Evolutionary conservation across 768 basidiomycete species (phyloP), one percentile per base, ranked within the genome.

Genomic region (Royoungia palumana): DNA sequence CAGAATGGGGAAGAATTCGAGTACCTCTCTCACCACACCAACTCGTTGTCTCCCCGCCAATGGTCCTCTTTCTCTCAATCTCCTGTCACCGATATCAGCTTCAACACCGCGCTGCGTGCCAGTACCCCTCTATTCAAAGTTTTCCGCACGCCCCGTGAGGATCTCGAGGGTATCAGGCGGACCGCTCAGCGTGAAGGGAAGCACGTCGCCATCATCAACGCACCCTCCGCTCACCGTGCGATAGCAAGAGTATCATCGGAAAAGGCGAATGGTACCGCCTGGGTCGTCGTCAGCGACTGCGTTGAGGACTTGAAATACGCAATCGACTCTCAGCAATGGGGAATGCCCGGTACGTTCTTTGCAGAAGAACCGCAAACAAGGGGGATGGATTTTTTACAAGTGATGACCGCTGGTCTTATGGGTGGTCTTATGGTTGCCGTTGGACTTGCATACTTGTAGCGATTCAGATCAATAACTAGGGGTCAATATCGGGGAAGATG

Each of bases 121-220:
- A 68, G 68, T 32, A 70, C 68, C 6, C 66, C 66, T 25, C 41
- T 69, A 12, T 69, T 68, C 51, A 66, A 65, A 24, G 61, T 69
- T 11, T 67, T 70, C 37, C 55, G 68, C 12, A 67, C 65, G 4
- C 66, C 68, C 17, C 44, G 55, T 11, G 51, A 57, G 44, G 68
- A 68, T 22, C 50, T 67, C 13, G 55, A 64, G 14, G 46, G 47
- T 27, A 41, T 67, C 16, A 55, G 44, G 39, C 64, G 42, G 39
- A 64, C 54, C 5, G 66, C 66, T n/a, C 59, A 53, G 34, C 64
- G 53, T 2, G 66, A 66, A 21, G 66, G 66, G 30, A 69, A 68
- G 27, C 58, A 70, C 22, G 43, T 68, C 8, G 67, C 66, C 30
- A 44, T 66, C 25, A 57, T 69, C 37, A 34, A 48, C 12, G 50